These are phyloP conservation scores for Luffa aegyptiaca DNA, from an alignment of 306 rosid genomes.

Conservation along the genomic window DNA sequence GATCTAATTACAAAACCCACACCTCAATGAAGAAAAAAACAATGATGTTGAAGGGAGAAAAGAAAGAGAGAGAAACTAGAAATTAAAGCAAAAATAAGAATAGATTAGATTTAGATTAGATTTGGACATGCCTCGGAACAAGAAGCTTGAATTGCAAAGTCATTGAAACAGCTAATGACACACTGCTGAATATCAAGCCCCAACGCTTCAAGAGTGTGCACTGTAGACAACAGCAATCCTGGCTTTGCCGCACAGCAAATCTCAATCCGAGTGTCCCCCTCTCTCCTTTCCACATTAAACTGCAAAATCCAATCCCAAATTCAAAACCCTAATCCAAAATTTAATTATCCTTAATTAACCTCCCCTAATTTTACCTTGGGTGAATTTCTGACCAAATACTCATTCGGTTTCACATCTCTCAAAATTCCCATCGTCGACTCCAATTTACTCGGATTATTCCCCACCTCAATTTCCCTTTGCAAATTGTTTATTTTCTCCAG, in stretches of 20 bases:
- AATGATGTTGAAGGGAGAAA: too few relatives aligned
- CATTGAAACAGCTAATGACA: slow-evolving; percentile 59
- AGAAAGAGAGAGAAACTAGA: background rate
- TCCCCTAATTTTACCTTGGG: slow-evolving; percentile 34
- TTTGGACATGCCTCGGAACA: slow-evolving; percentile 40
- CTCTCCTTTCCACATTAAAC: slow-evolving; percentile 55
- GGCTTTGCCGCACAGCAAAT: slow-evolving; percentile 60
- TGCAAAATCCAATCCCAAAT: slow-evolving; percentile 5
- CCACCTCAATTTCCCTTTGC: slow-evolving; percentile 29
- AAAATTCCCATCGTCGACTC: slow-evolving; percentile 22
- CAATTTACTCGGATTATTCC: slow-evolving; percentile 10
- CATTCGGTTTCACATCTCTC: slow-evolving; percentile 38
- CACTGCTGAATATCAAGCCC: slow-evolving; percentile 68
- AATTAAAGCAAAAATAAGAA: too few relatives aligned
- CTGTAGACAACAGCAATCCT: slow-evolving; percentile 41
- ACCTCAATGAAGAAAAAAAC: too few relatives aligned
- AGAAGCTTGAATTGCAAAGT: slow-evolving; percentile 63
- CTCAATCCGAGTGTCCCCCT: slow-evolving; percentile 29
- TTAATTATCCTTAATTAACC: background rate
- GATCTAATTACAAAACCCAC: too few relatives aligned
- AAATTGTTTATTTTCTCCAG: slow-evolving; percentile 41
- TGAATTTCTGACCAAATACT: slow-evolving; percentile 38
- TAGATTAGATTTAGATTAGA: background rate
- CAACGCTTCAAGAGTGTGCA: slow-evolving; percentile 46
- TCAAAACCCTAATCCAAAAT: background rate